phyloP scores from a whole-genome alignment of 345 rosid genomes.

The Aquilaria malaccensis region DNA sequence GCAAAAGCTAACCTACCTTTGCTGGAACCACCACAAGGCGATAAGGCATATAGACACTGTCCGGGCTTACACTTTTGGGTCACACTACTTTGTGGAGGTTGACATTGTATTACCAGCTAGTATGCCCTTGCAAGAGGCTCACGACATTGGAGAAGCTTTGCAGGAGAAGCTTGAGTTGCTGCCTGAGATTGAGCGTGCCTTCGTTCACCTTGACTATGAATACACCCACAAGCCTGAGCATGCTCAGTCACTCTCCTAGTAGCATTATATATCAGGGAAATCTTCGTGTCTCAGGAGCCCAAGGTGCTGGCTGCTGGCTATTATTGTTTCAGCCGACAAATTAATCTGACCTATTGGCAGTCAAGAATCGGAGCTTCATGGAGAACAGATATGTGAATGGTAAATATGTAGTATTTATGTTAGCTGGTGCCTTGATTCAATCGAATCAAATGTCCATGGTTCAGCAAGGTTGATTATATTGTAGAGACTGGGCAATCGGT shows the following conservation, averaged over 20 bases:
- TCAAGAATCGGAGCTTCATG: no score
- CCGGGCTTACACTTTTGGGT: constrained; percentile 97
- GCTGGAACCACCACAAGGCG: constrained; percentile 95
- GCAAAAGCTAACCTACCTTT: constrained; percentile 88
- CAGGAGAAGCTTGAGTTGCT: constrained; percentile 92
- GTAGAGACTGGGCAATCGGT: no score
- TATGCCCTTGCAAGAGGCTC: constrained; percentile 92
- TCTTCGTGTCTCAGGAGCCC: not conserved
- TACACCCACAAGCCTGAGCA: constrained; percentile 95
- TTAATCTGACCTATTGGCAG: not conserved
- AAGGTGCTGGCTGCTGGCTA: constrained; percentile 4
- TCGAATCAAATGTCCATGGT: no score
- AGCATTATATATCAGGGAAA: not conserved
- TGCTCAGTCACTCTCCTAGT: constrained; percentile 43
- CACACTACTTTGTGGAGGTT: constrained; percentile 96
- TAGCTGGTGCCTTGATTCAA: no score
- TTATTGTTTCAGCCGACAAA: constrained; percentile 12
- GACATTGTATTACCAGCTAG: constrained; percentile 85
- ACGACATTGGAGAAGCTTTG: constrained; percentile 81
- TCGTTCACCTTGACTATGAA: constrained; percentile 97
- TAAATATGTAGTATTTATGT: no score
- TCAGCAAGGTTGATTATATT: no score
- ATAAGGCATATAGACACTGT: constrained; percentile 90
- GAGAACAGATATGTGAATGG: no score
- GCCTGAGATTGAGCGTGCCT: constrained; percentile 88